These are phyloP conservation scores for Phytomonas serpens DNA, from an alignment of 208 protist species.

Conservation along the genomic window DNA sequence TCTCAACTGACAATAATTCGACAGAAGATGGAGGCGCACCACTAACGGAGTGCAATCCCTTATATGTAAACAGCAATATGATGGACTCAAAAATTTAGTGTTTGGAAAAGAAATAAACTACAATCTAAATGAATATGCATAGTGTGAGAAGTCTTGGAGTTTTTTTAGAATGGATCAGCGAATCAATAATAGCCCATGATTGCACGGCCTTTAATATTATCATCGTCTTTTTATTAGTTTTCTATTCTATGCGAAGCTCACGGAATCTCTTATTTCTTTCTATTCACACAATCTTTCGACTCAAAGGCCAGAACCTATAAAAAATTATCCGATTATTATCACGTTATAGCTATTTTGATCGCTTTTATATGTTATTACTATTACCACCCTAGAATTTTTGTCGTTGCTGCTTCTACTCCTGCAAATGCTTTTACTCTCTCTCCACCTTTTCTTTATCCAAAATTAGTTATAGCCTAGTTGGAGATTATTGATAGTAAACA, in stretches of 20 bases:
- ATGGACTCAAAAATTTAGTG: constrained; percentile 8
- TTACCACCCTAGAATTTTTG: neutral
- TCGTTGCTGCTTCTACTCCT: neutral
- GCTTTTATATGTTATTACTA: neutral
- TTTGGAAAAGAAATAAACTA: neutral
- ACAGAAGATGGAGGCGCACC: neutral
- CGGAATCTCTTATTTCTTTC: neutral
- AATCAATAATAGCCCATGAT: neutral
- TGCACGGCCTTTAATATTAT: neutral
- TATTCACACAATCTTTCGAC: neutral
- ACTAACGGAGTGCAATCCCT: neutral
- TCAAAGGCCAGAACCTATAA: neutral
- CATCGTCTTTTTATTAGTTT: neutral
- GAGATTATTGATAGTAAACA: constrained; percentile 7
- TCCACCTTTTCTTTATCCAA: constrained; percentile 10
- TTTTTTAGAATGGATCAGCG: neutral
- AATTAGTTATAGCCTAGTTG: neutral
- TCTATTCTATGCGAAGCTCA: neutral
- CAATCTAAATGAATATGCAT: constrained; percentile 6
- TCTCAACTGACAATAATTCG: neutral
- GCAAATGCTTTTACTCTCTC: neutral
- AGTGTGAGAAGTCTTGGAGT: neutral
- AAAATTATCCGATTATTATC: neutral
- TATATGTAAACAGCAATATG: constrained; percentile 6
- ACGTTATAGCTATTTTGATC: neutral